Evolutionary conservation across 306 rosid species (phyloP), one percentile per base, ranked within the genome.

Genomic region (Corylus americana): DNA sequence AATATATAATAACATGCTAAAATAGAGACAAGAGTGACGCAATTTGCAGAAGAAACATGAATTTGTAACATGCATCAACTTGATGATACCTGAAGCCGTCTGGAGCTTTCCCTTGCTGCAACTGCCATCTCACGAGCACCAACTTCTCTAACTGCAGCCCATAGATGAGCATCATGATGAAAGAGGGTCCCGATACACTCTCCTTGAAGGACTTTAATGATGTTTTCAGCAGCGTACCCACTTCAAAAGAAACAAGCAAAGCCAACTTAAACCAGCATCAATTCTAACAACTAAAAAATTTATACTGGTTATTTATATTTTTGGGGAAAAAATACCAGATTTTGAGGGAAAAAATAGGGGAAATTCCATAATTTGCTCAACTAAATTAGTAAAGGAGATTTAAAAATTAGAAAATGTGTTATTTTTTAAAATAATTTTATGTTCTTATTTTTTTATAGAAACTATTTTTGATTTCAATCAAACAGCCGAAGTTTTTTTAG

Each of bases 101-200:
- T 93, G 74, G 99, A 95, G 87, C 98, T 89, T 85, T 91, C 98
- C 89, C 97, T 89, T 55, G 99, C 97, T 74, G 99, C 91, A 87
- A 93, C 88, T 86, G 99, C 99, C 98, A 95, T 95, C 62, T 88
- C 94, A 20, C 93, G 91, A 16, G 93, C 87, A 81, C 88, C 93
- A 80, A 87, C 76, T 72, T 91, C 99, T 73, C 93, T 95, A 25
- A 77, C 25, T 25, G 89, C 77, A 31, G 67, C 80, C 98, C 96
- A 93, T 75, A 84, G 82, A 83, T 90, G 90, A 7, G 98, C 98
- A 88, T 95, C 92, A 84, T 85, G 91, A 79, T 95, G 99, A 77
- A 95, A 95, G 73, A 95, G 97, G 80, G 99, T 95, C 78, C 99
- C 98, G 77, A 91, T 73, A 59, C 85, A 83, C 76, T 95, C 91